A percentile compares a stretch with the other conserved stretches of the same genome.
Conservation (phyloP, 2,329 filamentous ascomycete species). For the Xylaria sp. region DNA sequence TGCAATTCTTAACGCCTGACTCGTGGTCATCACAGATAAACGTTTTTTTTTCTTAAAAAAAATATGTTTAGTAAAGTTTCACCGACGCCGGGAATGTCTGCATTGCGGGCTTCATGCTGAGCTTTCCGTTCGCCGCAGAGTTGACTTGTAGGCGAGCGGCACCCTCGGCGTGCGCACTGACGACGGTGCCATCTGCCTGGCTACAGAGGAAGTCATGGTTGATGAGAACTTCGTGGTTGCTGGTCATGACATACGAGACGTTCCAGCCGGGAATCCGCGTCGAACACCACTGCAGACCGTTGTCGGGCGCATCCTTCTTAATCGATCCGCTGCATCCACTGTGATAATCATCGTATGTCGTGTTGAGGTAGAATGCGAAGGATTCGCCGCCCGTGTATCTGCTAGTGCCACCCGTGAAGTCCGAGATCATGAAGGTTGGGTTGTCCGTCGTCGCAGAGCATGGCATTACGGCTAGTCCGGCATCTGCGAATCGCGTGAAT, state of each 20-base stretch:
- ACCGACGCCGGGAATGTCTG: constrained; percentile 23
- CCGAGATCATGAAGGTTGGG: constrained; percentile 30
- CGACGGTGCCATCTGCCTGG: constrained; percentile 24
- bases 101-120: constrained; percentile 23
- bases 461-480: constrained; percentile 26
- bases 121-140: constrained; percentile 17
- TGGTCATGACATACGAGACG: constrained; percentile 34
- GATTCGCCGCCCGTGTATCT: constrained; percentile 37
- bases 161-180: constrained; percentile 32
- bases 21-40: background rate
- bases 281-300: constrained; percentile 35
- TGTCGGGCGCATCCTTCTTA: constrained; percentile 27
- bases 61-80: constrained; percentile 13
- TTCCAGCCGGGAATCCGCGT: constrained; percentile 36
- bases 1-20: background rate
- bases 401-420: constrained; percentile 35
- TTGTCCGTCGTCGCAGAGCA: constrained; percentile 19
- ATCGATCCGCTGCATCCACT: constrained; percentile 36
- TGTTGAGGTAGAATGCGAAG: constrained; percentile 37
- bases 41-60: background rate
- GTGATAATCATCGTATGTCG: constrained; percentile 35
- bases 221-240: constrained; percentile 29
- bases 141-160: constrained; percentile 19
- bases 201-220: constrained; percentile 35
- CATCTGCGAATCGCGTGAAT: constrained; percentile 31